Conservation (phyloP, 2,329 filamentous ascomycete species). For the Curvularia spicifera region DNA sequence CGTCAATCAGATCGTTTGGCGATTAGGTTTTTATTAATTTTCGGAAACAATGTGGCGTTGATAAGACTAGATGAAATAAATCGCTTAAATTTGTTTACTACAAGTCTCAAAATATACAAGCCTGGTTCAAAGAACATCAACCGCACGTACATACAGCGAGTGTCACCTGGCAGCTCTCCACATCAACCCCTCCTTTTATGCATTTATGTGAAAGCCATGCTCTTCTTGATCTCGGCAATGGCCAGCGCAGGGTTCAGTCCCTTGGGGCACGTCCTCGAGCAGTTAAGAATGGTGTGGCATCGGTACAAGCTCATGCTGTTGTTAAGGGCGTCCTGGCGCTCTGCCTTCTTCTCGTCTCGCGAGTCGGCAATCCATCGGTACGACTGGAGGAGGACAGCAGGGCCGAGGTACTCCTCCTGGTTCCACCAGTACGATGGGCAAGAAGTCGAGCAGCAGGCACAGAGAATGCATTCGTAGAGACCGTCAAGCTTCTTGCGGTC, state of each 20-base stretch:
- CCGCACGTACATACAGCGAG: conserved; percentile 19
- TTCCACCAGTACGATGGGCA: conserved; percentile 99
- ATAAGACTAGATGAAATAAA: conserved; percentile 1
- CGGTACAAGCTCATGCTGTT: conserved; percentile 99
- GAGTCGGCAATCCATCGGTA: conserved; percentile 98
- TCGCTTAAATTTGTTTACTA: conserved; percentile 17
- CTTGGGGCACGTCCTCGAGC: conserved; percentile 97
- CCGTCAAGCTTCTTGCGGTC: conserved; percentile 97
- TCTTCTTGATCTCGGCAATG: conserved; percentile 98
- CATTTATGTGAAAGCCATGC: conserved; percentile 69
- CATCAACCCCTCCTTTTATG: not conserved
- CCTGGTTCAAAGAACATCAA: conserved; percentile 9
- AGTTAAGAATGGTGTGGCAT: conserved; percentile 99
- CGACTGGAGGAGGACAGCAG: conserved; percentile 93
- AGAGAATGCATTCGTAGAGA: conserved; percentile 98
- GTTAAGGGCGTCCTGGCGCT: conserved; percentile 90
- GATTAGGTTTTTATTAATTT: not conserved
- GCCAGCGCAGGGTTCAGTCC: conserved; percentile 93
- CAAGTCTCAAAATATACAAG: conserved; percentile 19
- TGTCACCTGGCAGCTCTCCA: not conserved
- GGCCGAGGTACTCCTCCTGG: conserved; percentile 96
- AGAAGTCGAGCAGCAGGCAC: conserved; percentile 97
- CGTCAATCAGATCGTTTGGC: not conserved
- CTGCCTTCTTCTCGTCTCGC: conserved; percentile 84
- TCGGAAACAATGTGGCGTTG: not conserved